These are phyloP conservation scores for Herpetomonas tarakana DNA, from an alignment of 208 protist genomes.

Conservation along the genomic window DNA sequence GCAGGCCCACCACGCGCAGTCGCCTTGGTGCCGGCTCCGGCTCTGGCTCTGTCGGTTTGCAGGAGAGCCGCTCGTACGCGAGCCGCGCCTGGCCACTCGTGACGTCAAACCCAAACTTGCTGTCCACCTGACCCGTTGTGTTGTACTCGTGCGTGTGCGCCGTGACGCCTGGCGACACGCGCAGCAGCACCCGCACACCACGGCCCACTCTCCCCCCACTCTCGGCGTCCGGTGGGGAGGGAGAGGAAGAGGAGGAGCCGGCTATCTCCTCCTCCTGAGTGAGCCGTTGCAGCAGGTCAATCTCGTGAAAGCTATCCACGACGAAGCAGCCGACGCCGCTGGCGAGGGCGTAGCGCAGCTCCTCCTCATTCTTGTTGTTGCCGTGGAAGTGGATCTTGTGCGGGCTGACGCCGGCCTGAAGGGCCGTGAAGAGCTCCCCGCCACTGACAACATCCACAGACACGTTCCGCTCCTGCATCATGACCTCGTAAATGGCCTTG, in stretches of 20 bases:
- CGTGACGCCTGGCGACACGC: constrained; percentile 9
- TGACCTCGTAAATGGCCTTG: constrained; percentile 8
- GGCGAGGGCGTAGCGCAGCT: constrained; percentile 3
- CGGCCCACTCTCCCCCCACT: neutral
- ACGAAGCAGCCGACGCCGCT: constrained; percentile 9
- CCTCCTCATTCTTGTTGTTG: constrained; percentile 14
- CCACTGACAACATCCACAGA: constrained; percentile 7
- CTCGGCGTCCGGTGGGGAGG: too few species aligned
- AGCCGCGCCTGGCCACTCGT: constrained; percentile 10
- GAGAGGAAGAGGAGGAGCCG: neutral
- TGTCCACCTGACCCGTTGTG: constrained; percentile 15
- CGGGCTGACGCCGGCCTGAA: constrained; percentile 7
- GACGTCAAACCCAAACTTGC: constrained; percentile 11
- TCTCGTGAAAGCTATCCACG: constrained; percentile 12
- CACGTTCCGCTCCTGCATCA: constrained; percentile 3
- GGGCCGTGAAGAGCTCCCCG: constrained; percentile 10
- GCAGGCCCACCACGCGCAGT: constrained; percentile 8
- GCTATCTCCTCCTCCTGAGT: neutral
- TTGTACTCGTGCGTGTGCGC: constrained; percentile 14
- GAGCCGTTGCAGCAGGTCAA: constrained; percentile 5
- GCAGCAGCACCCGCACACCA: constrained; percentile 4
- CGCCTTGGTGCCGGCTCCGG: too few species aligned
- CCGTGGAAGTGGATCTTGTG: constrained; percentile 11
- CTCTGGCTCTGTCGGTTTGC: neutral
- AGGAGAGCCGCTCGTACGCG: constrained; percentile 2